Evolutionary conservation across 768 basidiomycete genomes (phyloP), one percentile per base, ranked within the genome.

Genomic region (Kwoniella sp.): DNA sequence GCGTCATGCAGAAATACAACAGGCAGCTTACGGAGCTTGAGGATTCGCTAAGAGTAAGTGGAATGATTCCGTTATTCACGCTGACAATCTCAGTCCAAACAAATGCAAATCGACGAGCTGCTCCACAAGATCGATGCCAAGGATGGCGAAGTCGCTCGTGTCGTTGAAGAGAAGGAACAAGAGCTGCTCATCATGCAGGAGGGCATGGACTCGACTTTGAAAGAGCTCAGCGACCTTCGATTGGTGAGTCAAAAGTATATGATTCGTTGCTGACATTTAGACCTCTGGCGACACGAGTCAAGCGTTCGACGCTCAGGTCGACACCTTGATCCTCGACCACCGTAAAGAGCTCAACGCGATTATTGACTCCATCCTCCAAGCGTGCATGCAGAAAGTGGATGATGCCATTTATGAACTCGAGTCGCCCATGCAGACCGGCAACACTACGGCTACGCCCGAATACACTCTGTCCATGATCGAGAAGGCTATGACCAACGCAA

Each of bases 391-490:
- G 71, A 98, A 98, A 81, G 89, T 99, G 26, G 96, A 99, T 71
- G 94, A 98, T 75, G 86, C 92, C 4, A 91, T 98, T 72, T 99
- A 98, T 81, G 96, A 98, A 81, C 86, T 99, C 47, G 95, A 99
- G 81, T 96, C 96, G 2, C 92, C 93, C 1, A 90, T 91, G 45
- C 91, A 93, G 74, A 90, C 90, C 3, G 96, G 95, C 38, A 97
- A 98, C 82, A 86, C 89, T 72, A 95, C 91, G 77, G 92, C 95
- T n/a, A 98, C 96, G 0, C 96, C 96, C 2, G 95, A 97, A 79
- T 98, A 98, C 79, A 95, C 93, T 0, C 84, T 97, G 20, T 96
- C 96, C 1, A 94, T 98, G 90, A 92, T 98, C 76, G 96, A 99
- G 81, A 97, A 97, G 82, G 90, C 93, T 1, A 83, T 90, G 78